Percentiles rank a stretch among this genome's conserved stretches.
phyloP scores from a whole-genome alignment of 108 stramenopile species.

The Aurantiochytrium sp. region DNA sequence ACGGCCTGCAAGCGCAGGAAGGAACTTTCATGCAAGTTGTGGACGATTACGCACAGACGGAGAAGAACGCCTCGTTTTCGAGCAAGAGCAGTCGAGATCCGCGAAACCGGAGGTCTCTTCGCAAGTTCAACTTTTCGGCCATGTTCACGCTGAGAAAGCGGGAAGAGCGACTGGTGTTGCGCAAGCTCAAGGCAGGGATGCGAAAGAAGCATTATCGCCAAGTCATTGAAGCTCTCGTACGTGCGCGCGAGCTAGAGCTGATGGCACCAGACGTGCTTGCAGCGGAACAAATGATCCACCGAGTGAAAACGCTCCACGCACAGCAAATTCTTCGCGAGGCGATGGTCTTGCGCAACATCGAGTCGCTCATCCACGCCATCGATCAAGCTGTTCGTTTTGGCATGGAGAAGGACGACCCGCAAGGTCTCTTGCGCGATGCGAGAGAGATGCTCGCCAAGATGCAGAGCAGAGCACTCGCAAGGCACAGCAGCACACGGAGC shows the following conservation, averaged over 20 bases:
- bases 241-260: neutral
- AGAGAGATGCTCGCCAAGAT: neutral
- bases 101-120: neutral
- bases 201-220: neutral
- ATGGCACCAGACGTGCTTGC: neutral
- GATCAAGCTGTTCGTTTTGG: neutral
- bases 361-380: neutral
- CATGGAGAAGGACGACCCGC: neutral
- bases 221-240: neutral
- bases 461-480: neutral
- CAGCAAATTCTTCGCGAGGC: constrained; percentile 9
- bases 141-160: neutral
- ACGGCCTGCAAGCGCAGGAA: neutral
- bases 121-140: neutral
- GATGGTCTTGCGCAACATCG: neutral
- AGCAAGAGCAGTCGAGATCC: neutral
- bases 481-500: no score
- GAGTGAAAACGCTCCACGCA: neutral
- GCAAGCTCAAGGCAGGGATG: neutral
- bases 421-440: neutral
- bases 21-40: neutral
- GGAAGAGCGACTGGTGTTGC: neutral
- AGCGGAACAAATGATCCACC: neutral
- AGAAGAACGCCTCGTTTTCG: neutral
- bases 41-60: neutral